Conservation (phyloP, 208 protist species). For the Crithidia sp. region DNA sequence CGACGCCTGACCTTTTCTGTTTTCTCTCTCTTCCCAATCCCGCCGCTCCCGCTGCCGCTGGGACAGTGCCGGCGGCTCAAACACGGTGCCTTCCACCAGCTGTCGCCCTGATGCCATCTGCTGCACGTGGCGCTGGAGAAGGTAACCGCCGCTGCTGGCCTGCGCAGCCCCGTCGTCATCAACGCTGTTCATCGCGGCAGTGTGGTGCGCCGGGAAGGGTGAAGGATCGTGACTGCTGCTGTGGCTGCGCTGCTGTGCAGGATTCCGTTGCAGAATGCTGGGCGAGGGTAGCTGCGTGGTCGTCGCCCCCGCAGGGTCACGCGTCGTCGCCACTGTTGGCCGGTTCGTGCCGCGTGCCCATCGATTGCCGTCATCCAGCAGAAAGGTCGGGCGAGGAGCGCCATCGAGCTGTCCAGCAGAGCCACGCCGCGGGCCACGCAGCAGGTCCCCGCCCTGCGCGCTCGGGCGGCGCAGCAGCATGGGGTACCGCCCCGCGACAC, state of each 20-base stretch:
- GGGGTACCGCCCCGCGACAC: slow-evolving; percentile 25
- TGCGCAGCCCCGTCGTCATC: neutral
- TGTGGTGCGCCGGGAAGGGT: slow-evolving; percentile 31
- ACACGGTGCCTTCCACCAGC: slow-evolving; percentile 32
- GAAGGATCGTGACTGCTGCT: neutral
- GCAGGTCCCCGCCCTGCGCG: slow-evolving; percentile 25
- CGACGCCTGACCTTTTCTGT: too few species aligned
- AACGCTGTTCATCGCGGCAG: too few species aligned
- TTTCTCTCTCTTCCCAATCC: neutral
- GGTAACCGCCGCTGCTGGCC: slow-evolving; percentile 15
- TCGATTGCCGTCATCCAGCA: slow-evolving; percentile 48
- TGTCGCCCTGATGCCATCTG: slow-evolving; percentile 41
- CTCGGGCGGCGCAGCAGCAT: slow-evolving; percentile 35
- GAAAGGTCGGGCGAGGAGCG: slow-evolving; percentile 29
- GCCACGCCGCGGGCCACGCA: neutral
- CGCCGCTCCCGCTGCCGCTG: slow-evolving; percentile 5
- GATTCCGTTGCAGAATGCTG: slow-evolving; percentile 11
- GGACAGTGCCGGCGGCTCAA: slow-evolving; percentile 9
- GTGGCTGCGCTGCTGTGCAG: neutral
- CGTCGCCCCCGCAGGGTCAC: slow-evolving; percentile 35
- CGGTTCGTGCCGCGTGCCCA: slow-evolving; percentile 53
- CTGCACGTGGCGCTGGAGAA: slow-evolving; percentile 63
- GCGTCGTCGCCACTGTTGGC: slow-evolving; percentile 39
- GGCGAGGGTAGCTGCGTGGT: slow-evolving; percentile 28
- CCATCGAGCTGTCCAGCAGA: neutral